phyloP scores from a whole-genome alignment of 441 rosid genomes.

The Erysimum cheiri region DNA sequence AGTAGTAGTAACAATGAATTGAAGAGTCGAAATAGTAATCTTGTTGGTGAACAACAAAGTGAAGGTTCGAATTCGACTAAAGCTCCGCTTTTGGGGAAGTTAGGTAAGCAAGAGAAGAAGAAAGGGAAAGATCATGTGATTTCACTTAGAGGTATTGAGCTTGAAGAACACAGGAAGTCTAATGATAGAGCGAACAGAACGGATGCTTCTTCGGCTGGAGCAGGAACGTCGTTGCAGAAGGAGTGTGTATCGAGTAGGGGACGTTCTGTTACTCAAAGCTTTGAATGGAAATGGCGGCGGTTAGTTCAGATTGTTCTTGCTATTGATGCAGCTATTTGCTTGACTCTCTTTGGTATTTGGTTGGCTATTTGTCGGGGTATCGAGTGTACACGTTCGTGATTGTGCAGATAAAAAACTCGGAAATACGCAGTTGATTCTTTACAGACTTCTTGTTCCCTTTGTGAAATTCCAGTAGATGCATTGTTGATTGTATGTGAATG shows the following conservation, averaged over 20 bases:
- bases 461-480: slow-evolving; percentile 17
- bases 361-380: slow-evolving; percentile 69
- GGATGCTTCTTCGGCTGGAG: slow-evolving; percentile 54
- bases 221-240: slow-evolving; percentile 56
- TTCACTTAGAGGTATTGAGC: slow-evolving; percentile 62
- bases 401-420: slow-evolving; percentile 10
- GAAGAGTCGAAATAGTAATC: slow-evolving; percentile 21
- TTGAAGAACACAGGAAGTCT: slow-evolving; percentile 68
- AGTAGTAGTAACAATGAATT: slow-evolving; percentile 36
- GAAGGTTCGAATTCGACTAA: slow-evolving; percentile 59
- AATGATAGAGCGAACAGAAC: slow-evolving; percentile 55
- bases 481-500: slow-evolving; percentile 21
- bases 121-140: slow-evolving; percentile 60
- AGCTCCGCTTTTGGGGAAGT: slow-evolving; percentile 74
- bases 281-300: slow-evolving; percentile 73
- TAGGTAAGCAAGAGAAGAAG: slow-evolving; percentile 66
- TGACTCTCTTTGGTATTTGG: slow-evolving; percentile 68
- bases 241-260: slow-evolving; percentile 68
- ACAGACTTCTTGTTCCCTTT: slow-evolving; percentile 1
- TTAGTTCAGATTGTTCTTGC: slow-evolving; percentile 75
- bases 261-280: slow-evolving; percentile 59
- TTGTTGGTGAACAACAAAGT: slow-evolving; percentile 36
- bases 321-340: slow-evolving; percentile 75
- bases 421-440: slow-evolving; percentile 25
- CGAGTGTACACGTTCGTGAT: slow-evolving; percentile 52